phyloP scores from a whole-genome alignment of 1,284 basidiomycete species.

The Trichosporon ovoides region DNA sequence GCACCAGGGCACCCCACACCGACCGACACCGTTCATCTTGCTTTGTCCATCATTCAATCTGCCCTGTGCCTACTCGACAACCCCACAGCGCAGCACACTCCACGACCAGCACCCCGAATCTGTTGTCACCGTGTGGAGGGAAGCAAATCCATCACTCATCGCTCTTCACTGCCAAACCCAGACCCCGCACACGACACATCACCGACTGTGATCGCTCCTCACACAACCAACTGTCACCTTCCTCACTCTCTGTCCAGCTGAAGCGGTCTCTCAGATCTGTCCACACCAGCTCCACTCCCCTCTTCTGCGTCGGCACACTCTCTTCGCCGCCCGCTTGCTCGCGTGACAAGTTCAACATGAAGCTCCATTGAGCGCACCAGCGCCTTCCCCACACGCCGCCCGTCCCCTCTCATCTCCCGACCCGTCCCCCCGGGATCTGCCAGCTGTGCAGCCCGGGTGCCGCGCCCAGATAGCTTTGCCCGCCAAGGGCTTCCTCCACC shows the following conservation, averaged over 20 bases:
- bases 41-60: neutral
- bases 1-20: neutral
- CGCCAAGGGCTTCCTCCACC: neutral
- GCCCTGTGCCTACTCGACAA: neutral
- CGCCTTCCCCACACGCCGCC: neutral
- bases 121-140: neutral
- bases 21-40: neutral
- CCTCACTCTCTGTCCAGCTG: neutral
- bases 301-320: neutral
- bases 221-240: neutral
- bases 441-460: neutral
- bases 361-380: slow-evolving; percentile 7
- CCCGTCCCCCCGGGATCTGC: neutral
- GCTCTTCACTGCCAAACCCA: neutral
- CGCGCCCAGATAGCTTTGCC: neutral
- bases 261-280: neutral
- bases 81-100: neutral
- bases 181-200: slow-evolving; percentile 4
- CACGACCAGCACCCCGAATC: neutral
- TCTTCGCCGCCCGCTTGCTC: slow-evolving; percentile 6
- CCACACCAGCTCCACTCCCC: neutral
- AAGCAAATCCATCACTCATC: neutral
- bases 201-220: neutral
- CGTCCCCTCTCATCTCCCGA: neutral
- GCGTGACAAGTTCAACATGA: slow-evolving; percentile 10